Percentiles rank a stretch among this genome's conserved stretches.
Conservation (phyloP, 805 yeast species). For the Tetrapisispora taiwanensis region DNA sequence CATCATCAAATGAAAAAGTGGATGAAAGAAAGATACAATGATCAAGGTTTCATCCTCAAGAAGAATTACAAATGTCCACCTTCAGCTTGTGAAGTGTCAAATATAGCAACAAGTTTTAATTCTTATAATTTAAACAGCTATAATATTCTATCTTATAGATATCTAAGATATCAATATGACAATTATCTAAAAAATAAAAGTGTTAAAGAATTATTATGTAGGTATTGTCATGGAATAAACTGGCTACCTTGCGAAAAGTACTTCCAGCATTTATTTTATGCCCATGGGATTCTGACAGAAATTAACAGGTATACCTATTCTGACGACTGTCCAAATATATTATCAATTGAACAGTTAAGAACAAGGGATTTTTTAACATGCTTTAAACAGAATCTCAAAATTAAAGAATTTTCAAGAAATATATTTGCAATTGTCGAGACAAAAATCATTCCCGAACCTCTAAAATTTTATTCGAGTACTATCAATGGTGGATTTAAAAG, state of each 20-base stretch:
- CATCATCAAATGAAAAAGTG: conserved; percentile 14
- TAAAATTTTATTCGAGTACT: conserved; percentile 8
- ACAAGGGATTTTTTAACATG: conserved; percentile 1
- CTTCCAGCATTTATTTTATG: conserved; percentile 15
- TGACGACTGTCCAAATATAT: background rate
- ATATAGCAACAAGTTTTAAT: background rate
- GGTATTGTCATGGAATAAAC: conserved; percentile 17
- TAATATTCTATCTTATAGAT: conserved; percentile 7
- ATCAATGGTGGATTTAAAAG: conserved; percentile 10
- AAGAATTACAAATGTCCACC: conserved; percentile 14
- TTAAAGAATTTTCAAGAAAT: conserved; percentile 8
- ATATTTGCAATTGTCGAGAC: conserved; percentile 6
- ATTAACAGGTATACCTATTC: conserved; percentile 1
- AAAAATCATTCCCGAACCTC: conserved; percentile 13
- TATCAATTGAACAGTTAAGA: conserved; percentile 1
- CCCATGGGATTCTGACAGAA: conserved; percentile 17
- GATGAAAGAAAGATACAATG: conserved; percentile 7
- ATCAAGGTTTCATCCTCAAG: conserved; percentile 8
- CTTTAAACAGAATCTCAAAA: conserved; percentile 4
- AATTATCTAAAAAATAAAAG: background rate
- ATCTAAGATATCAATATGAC: conserved; percentile 4
- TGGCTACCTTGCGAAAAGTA: conserved; percentile 10
- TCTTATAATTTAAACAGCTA: background rate
- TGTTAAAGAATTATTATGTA: conserved; percentile 11
- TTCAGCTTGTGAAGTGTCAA: conserved; percentile 2